Evolutionary conservation across 805 yeast species (phyloP).

Genomic region (Metschnikowia dekortorum): DNA sequence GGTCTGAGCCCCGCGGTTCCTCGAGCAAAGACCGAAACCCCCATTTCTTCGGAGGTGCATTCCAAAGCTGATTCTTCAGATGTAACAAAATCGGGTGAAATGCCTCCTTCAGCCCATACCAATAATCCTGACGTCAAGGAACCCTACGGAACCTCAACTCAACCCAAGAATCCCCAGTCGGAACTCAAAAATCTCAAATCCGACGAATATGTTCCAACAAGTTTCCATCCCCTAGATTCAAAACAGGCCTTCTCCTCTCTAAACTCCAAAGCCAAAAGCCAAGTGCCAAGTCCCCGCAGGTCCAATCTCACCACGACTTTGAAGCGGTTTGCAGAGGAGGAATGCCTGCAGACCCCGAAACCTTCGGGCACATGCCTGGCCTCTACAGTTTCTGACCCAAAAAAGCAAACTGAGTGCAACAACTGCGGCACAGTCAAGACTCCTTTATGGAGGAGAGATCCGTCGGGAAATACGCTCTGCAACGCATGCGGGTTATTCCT

Average conservation of each 20-base stretch:
- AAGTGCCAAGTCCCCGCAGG: slow-evolving; percentile 1
- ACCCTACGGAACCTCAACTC: too few relatives aligned
- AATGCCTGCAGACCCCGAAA: neutral
- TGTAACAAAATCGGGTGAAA: too few relatives aligned
- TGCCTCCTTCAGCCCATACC: too few relatives aligned
- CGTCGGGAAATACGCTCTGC: slow-evolving; percentile 55
- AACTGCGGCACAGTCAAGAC: slow-evolving; percentile 59
- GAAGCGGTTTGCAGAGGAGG: slow-evolving; percentile 1
- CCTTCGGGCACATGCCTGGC: neutral
- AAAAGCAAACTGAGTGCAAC: slow-evolving; percentile 41
- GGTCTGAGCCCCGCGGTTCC: too few relatives aligned
- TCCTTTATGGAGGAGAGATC: slow-evolving; percentile 60
- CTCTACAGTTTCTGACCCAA: neutral
- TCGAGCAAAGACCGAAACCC: too few relatives aligned
- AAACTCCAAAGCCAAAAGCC: neutral
- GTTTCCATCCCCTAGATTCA: neutral
- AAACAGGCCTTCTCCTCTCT: neutral
- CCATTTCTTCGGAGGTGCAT: too few relatives aligned
- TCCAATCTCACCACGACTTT: slow-evolving; percentile 17
- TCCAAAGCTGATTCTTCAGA: too few relatives aligned
- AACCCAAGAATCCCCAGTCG: too few relatives aligned
- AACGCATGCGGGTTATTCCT: slow-evolving; percentile 62
- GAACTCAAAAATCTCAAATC: too few relatives aligned
- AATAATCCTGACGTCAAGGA: too few relatives aligned
- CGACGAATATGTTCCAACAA: too few relatives aligned